Conservation (phyloP, 1,139 yeast species). For the Suzukiozyma palmioleophila region DNA sequence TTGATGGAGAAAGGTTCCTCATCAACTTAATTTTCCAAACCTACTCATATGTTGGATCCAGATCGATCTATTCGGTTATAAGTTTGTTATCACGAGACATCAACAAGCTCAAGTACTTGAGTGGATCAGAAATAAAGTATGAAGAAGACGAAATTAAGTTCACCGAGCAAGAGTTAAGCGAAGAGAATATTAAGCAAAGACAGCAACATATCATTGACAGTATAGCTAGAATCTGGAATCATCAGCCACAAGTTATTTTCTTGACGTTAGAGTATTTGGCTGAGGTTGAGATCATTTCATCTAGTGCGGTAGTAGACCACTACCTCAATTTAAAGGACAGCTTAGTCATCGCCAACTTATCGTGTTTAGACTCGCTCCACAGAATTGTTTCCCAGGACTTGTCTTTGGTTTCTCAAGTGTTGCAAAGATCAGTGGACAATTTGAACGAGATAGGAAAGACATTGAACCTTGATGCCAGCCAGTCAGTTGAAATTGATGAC, state of each 20-base stretch:
- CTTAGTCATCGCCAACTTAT: slow-evolving; percentile 38
- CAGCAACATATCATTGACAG: slow-evolving; percentile 55
- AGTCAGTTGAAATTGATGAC: slow-evolving; percentile 21
- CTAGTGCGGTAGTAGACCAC: slow-evolving; percentile 39
- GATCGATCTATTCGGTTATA: slow-evolving; percentile 85
- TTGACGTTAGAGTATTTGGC: slow-evolving; percentile 63
- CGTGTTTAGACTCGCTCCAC: slow-evolving; percentile 44
- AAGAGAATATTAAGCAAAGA: slow-evolving; percentile 23
- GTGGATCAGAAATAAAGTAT: slow-evolving; percentile 30
- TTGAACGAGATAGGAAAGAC: slow-evolving; percentile 25
- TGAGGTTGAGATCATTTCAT: slow-evolving; percentile 44
- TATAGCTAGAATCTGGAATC: slow-evolving; percentile 71
- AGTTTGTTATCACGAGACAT: slow-evolving; percentile 59
- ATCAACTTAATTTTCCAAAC: slow-evolving; percentile 65
- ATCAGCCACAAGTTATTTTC: slow-evolving; percentile 77
- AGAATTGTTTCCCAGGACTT: slow-evolving; percentile 23
- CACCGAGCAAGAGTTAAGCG: slow-evolving; percentile 37
- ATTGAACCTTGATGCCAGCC: slow-evolving; percentile 22
- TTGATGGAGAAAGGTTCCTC: slow-evolving; percentile 41
- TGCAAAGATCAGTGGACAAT: slow-evolving; percentile 32
- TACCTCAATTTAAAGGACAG: slow-evolving; percentile 34
- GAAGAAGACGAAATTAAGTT: slow-evolving; percentile 30
- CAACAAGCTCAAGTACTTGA: slow-evolving; percentile 43
- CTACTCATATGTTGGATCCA: slow-evolving; percentile 77
- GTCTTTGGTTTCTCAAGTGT: slow-evolving; percentile 27